These are phyloP conservation scores for Quercus engelmannii DNA, from an alignment of 306 rosid species.

Conservation along the genomic window DNA sequence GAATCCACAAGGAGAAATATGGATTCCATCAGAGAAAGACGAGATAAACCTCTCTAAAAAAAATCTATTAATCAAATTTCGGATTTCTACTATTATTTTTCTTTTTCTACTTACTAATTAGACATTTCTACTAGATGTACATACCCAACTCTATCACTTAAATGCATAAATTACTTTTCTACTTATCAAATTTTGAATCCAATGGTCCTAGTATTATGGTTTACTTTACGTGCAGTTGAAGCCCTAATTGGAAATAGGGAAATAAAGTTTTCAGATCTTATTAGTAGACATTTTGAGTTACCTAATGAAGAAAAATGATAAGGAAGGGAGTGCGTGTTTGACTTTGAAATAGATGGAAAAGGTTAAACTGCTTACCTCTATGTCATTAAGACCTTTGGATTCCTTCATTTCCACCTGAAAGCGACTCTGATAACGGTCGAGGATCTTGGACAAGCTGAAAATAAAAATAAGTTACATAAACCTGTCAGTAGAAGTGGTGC, in stretches of 20 bases:
- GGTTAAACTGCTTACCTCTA: neutral
- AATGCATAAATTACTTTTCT: no score
- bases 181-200: neutral
- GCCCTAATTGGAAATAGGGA: neutral
- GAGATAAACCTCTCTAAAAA: no score
- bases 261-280: neutral
- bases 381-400: neutral
- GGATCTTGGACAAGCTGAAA: neutral
- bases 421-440: neutral
- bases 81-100: no score
- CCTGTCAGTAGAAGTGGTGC: neutral
- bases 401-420: neutral
- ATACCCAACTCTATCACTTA: no score
- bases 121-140: no score
- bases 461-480: neutral
- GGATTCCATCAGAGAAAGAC: no score
- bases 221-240: neutral
- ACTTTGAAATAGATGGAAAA: neutral
- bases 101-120: no score
- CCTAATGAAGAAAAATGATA: neutral
- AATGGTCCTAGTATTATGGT: neutral
- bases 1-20: no score
- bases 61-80: no score
- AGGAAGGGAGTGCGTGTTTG: no score
- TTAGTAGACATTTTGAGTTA: neutral